Base-by-base conservation (phyloP, 805 yeast species). In the Sugiyamaella marilandica region DNA sequence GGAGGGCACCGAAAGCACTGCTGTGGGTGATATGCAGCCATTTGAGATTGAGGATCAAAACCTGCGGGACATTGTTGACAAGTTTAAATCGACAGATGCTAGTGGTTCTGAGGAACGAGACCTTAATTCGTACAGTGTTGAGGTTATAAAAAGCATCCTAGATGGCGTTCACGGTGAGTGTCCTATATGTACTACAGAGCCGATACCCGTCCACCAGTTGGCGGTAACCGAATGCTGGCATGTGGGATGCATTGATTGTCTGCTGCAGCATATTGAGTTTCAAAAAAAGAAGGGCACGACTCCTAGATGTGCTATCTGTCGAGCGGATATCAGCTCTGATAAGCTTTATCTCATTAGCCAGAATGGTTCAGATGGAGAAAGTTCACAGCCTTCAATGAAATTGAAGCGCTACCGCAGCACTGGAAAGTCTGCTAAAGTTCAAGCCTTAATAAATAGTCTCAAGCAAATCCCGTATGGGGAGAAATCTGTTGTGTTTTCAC, bases 401-500 rank as follows among this genome's bases (percentile, higher is more conserved):
- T 57, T 72, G 36, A 61, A 63, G 19, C 59, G 65, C 9, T 68
- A 64, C 54, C 59, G 71, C 37, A 62, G 62, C 18, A 65, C 67
- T 2, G 59, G 70, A 14, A 76, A 82, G 47, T 84, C 96, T 0
- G 79, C 95, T 0, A 90, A 90, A 65, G 73, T 87, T 11, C 79
- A 80, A 58, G 89, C 95, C 0, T 71, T 90, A 24, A 54, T 87
- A 4, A 24, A 24, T 24, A 45, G 37, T 32, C 21, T 39, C 13
- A 39, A 19, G 19, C 24, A 16, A 16, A 39, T 39, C 11, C 43
- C 43, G 8, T 5, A 16, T 0, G 82, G 81, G 13, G 87, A 83
- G 53, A 89, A 86, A 61, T 81, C 86, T 2, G 90, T 92, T 47
- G 91, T 92, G 0, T 92, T 92, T 63, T 89, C 97, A 1, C 97